Conservation (phyloP, 2,329 filamentous ascomycete species). For the Botrytis squamosa region DNA sequence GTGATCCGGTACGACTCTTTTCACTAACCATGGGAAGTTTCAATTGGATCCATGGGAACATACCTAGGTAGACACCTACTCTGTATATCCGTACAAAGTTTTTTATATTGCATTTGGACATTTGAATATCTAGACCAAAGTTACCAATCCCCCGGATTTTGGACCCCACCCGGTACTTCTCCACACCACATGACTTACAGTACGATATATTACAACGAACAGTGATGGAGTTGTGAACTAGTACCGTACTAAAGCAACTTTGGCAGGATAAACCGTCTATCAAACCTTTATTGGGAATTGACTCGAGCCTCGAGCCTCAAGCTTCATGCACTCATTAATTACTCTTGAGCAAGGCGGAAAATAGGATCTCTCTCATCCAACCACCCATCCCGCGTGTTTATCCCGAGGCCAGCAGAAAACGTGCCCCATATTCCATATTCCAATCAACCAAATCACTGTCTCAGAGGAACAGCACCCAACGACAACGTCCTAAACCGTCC, state of each 20-base stretch:
- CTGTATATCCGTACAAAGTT: not conserved
- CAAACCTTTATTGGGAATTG: not conserved
- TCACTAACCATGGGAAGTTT: not conserved
- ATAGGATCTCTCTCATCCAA: constrained; percentile 10
- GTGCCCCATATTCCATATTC: not conserved
- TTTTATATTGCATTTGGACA: constrained; percentile 7
- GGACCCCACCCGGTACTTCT: constrained; percentile 4
- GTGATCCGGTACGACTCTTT: not conserved
- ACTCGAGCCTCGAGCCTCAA: not conserved
- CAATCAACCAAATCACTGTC: constrained; percentile 6
- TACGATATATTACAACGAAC: not conserved
- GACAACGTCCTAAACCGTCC: not conserved
- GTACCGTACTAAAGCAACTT: not conserved
- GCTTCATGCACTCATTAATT: not conserved
- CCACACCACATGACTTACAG: constrained; percentile 18
- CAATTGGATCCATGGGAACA: not conserved
- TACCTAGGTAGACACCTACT: not conserved
- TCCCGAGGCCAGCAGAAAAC: not conserved
- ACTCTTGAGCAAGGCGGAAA: not conserved
- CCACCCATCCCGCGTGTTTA: not conserved
- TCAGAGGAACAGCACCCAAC: not conserved
- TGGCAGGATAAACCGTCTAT: not conserved
- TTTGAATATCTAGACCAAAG: not conserved
- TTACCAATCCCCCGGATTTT: constrained; percentile 17
- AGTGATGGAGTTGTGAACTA: not conserved